phyloP scores from a whole-genome alignment of 176 grass and related monocot species.

The Pontederia paniculata region DNA sequence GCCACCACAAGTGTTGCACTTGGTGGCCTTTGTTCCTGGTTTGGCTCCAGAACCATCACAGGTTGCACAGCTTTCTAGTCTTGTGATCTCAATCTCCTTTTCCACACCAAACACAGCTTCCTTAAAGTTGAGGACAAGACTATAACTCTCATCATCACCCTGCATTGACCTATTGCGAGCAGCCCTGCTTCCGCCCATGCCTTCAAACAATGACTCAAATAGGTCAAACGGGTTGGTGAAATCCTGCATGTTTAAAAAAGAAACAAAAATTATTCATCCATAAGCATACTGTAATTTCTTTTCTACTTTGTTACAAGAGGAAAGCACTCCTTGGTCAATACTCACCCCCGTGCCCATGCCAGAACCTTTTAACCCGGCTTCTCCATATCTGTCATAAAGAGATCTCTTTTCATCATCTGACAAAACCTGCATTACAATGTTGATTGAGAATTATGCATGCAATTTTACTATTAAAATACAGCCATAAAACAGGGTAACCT shows the following conservation, averaged over 20 bases:
- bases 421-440: constrained; percentile 35
- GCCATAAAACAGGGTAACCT: constrained; percentile 31
- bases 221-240: constrained; percentile 90
- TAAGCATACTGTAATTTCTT: constrained; percentile 6
- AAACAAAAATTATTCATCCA: constrained; percentile 1
- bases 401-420: constrained; percentile 86
- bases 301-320: not conserved
- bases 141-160: constrained; percentile 87
- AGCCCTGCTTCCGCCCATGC: constrained; percentile 53
- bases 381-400: constrained; percentile 91
- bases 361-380: constrained; percentile 84
- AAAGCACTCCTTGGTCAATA: not conserved
- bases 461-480: constrained; percentile 10
- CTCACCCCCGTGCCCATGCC: constrained; percentile 85
- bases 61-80: constrained; percentile 68
- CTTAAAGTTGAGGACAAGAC: constrained; percentile 88
- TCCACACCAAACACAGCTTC: constrained; percentile 89
- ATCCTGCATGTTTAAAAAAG: constrained; percentile 40
- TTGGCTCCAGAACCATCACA: constrained; percentile 84
- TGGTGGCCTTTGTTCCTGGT: constrained; percentile 67
- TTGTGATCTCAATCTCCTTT: constrained; percentile 88
- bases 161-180: constrained; percentile 87
- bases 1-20: constrained; percentile 72
- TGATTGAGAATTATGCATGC: constrained; percentile 6
- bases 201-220: constrained; percentile 90